phyloP scores from a whole-genome alignment of 495 filamentous ascomycete genomes.

The Daldinia childiae region DNA sequence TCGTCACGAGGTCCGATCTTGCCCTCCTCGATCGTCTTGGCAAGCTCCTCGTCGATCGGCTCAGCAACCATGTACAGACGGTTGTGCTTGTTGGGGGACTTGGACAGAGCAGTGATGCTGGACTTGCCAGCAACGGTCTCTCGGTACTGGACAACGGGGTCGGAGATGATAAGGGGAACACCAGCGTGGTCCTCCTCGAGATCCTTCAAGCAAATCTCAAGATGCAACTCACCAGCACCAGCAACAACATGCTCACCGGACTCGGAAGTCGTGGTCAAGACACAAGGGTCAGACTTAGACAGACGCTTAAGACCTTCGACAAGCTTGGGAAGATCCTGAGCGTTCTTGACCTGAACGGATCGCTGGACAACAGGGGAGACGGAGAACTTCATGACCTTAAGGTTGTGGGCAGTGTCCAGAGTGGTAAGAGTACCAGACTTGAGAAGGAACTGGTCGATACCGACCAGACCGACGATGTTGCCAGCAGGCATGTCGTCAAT shows the following conservation, averaged over 20 bases:
- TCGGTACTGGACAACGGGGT: conserved; percentile 97
- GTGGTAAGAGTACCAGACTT: conserved; percentile 99
- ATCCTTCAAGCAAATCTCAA: conserved; percentile 99
- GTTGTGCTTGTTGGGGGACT: conserved; percentile 99
- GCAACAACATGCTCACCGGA: conserved; percentile 99
- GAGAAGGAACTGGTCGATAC: conserved; percentile 99
- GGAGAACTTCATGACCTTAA: conserved; percentile 99
- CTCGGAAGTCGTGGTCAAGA: conserved; percentile 85
- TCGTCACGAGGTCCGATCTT: conserved; percentile 96
- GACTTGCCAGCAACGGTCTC: conserved; percentile 86
- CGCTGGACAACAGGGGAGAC: conserved; percentile 98
- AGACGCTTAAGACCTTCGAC: conserved; percentile 99
- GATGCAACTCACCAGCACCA: conserved; percentile 97
- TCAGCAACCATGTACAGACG: conserved; percentile 94
- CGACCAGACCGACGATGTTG: conserved; percentile 99
- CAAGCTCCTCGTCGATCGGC: conserved; percentile 90
- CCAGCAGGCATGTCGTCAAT: conserved; percentile 99
- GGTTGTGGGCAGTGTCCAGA: conserved; percentile 96
- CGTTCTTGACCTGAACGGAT: conserved; percentile 99
- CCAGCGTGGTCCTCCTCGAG: conserved; percentile 99
- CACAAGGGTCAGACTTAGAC: conserved; percentile 99
- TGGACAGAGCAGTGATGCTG: conserved; percentile 95
- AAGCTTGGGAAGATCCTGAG: conserved; percentile 98
- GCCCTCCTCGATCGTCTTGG: conserved; percentile 88
- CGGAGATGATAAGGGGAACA: conserved; percentile 94